Evolutionary conservation across 164 flowering plant genomes (phyloP), one percentile per base, ranked within the genome.

Genomic region (Macadamia tetraphylla): DNA sequence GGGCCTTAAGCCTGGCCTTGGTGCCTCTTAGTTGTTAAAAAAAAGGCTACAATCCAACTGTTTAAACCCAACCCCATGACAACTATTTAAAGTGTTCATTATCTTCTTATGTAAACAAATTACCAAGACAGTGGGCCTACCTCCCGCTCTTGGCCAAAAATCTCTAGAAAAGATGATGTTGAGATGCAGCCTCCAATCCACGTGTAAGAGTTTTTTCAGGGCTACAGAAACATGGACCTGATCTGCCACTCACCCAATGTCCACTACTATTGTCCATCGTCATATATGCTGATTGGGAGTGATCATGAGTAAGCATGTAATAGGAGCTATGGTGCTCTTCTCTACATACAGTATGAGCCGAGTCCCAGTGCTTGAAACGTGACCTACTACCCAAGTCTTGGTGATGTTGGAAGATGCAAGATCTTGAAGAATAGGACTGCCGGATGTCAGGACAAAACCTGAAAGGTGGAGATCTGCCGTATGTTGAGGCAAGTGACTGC

Each of bases 251-350:
- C 48, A 68, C 67, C 79, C 80, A 74, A 18, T 68, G 75, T 58
- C 74, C 83, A 61, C 72, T 69, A 63, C 77, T 72, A 53, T 60
- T 77, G 53, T 71, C 73, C 61, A 56, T 66, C 64, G 71, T 81
- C 60, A 74, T 42, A 79, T 75, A 70, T 58, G 85, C 67, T 30
- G 83, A 72, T 62, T 86, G 80, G 42, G 82, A 73, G 65, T 78
- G 78, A 66, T 85, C 85, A 64, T 81, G 86, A 68, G 85, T 75
- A 48, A 83, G 62, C 46, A 81, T 66, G 66, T 80, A 82, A 73
- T 79, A 81, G 43, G 90, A 83, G 65, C 83, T 77, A 57, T 78
- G 87, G 67, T 81, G 86, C 78, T 83, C 92, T 68, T 87, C 88
- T 70, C 83, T 76, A 75, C 83, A 81, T 30, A 82, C 60, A 9